phyloP scores from a whole-genome alignment of 2,329 filamentous ascomycete species.

The Aspergillus oerlinghausenensis region DNA sequence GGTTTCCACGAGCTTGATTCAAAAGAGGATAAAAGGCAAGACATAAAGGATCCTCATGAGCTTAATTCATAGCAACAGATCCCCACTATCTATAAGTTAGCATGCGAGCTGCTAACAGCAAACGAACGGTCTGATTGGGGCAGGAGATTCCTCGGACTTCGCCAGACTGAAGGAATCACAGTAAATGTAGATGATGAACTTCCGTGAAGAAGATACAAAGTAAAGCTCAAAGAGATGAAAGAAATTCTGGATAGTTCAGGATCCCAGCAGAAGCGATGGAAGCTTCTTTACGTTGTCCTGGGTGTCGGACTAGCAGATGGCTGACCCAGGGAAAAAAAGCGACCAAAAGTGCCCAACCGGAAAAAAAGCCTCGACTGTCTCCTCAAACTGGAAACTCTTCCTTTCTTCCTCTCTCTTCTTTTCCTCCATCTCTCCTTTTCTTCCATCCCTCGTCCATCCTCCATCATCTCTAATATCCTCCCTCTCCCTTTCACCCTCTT shows the following conservation, averaged over 20 bases:
- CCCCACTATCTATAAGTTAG: not conserved
- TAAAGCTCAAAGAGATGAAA: not conserved
- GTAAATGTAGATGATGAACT: not conserved
- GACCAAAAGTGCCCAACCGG: not conserved
- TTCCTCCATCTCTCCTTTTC: constrained; percentile 7
- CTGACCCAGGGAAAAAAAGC: not conserved
- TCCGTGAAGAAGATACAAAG: not conserved
- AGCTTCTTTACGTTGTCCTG: not conserved
- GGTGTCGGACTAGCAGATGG: not conserved
- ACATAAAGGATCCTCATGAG: not conserved
- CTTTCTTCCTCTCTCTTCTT: constrained; percentile 6
- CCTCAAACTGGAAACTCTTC: constrained; percentile 2
- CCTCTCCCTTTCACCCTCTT: constrained; percentile 13
- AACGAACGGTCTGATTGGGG: not conserved
- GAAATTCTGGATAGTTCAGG: not conserved
- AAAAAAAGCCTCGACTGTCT: constrained; percentile 1
- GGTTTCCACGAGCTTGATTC: not conserved
- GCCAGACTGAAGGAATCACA: not conserved
- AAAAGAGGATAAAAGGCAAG: not conserved
- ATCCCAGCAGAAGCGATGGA: not conserved
- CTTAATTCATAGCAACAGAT: not conserved
- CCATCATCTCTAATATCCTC: constrained; percentile 11
- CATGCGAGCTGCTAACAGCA: not conserved
- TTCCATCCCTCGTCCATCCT: constrained; percentile 13
- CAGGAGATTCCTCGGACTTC: not conserved